Evolutionary conservation across 108 stramenopile genomes (phyloP).

Genomic region (Fragilaria crotonensis): DNA sequence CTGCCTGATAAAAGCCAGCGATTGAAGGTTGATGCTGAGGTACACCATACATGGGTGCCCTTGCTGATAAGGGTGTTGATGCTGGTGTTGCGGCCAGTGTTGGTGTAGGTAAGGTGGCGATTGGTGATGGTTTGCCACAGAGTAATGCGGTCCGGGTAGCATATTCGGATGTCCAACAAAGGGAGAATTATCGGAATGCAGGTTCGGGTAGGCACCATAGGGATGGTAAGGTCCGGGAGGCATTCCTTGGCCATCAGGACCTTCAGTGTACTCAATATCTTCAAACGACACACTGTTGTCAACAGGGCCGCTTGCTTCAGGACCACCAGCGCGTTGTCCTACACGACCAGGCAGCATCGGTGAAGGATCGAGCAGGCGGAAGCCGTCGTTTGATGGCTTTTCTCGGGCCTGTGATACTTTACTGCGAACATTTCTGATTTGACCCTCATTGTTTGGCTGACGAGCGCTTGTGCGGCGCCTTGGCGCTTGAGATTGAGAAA

Average conservation of each 20-base stretch:
- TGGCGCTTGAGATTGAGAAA: too few relatives aligned
- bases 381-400: too few relatives aligned
- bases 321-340: neutral
- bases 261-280: neutral
- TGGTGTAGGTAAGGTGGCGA: too few relatives aligned
- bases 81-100: neutral
- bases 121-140: too few relatives aligned
- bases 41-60: neutral
- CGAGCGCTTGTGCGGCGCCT: neutral
- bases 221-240: neutral
- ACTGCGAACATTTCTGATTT: too few relatives aligned
- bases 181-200: neutral
- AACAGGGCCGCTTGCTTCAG: neutral
- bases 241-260: neutral
- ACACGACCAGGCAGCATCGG: constrained; percentile 27
- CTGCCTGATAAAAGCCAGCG: too few relatives aligned
- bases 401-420: too few relatives aligned
- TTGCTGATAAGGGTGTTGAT: too few relatives aligned
- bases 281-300: neutral
- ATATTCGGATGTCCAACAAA: neutral
- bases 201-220: neutral
- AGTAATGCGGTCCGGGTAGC: neutral
- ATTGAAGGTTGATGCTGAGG: neutral
- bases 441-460: neutral
- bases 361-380: constrained; percentile 15